Percentiles rank a stretch among this genome's conserved stretches.
Conservation (phyloP, 108 stramenopile species). For the Fragilaria crotonensis region DNA sequence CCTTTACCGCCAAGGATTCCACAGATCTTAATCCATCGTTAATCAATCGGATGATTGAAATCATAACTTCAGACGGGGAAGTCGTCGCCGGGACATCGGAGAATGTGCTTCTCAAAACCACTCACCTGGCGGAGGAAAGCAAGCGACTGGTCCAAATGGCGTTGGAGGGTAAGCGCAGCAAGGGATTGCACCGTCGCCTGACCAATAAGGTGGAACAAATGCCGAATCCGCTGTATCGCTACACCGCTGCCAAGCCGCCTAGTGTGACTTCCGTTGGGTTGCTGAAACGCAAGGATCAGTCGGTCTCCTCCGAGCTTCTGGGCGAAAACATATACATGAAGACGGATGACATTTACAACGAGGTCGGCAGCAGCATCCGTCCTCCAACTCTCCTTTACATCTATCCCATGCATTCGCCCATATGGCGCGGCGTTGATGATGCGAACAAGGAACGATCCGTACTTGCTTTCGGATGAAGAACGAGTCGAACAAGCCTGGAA, state of each 20-base stretch:
- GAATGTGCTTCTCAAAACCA: slow-evolving; percentile 4
- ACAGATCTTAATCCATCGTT: slow-evolving; percentile 39
- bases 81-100: slow-evolving; percentile 47
- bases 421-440: not conserved
- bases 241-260: slow-evolving; percentile 45
- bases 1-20: slow-evolving; percentile 33
- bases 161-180: slow-evolving; percentile 16
- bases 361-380: slow-evolving; percentile 8
- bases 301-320: slow-evolving; percentile 6
- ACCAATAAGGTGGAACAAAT: slow-evolving; percentile 1
- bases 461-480: not conserved
- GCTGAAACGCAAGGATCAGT: slow-evolving; percentile 40
- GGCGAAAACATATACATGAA: slow-evolving; percentile 69
- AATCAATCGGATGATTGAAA: slow-evolving; percentile 43
- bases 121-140: slow-evolving; percentile 46
- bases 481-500: slow-evolving; percentile 19
- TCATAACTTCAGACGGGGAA: slow-evolving; percentile 58
- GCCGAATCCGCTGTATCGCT: slow-evolving; percentile 55
- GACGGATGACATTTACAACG: slow-evolving; percentile 3
- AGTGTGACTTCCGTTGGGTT: slow-evolving; percentile 45
- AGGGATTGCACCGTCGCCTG: not conserved
- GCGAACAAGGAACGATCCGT: slow-evolving; percentile 1
- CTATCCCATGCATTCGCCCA: slow-evolving; percentile 26
- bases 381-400: slow-evolving; percentile 35
- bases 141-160: slow-evolving; percentile 50